A percentile compares a stretch with the other conserved stretches of the same genome.
These are phyloP conservation scores for Colletotrichum acutatum DNA, from an alignment of 2,329 filamentous ascomycete species.

Conservation along the genomic window DNA sequence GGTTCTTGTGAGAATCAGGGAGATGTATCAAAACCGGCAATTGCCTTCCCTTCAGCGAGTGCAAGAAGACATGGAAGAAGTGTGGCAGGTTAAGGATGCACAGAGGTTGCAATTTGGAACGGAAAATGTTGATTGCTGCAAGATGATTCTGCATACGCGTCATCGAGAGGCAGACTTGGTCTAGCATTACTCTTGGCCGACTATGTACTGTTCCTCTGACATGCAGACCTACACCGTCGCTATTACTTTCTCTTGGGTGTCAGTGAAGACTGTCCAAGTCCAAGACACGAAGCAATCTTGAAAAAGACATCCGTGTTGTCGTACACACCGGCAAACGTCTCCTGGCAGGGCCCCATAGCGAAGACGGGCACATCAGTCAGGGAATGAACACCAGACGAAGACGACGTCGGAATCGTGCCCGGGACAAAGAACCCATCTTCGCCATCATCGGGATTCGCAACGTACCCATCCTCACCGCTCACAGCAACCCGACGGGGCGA, in stretches of 20 bases:
- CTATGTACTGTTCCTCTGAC: background rate
- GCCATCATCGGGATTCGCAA: conserved; percentile 75
- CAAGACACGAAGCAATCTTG: conserved; percentile 76
- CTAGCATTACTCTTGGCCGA: background rate
- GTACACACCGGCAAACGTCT: conserved; percentile 77
- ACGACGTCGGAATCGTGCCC: conserved; percentile 74
- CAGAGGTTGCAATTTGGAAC: conserved; percentile 41
- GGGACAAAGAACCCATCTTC: conserved; percentile 77
- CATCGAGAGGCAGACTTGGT: conserved; percentile 27
- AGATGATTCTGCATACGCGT: conserved; percentile 23
- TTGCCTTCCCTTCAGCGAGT: conserved; percentile 43
- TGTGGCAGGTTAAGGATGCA: conserved; percentile 44
- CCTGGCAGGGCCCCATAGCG: conserved; percentile 81
- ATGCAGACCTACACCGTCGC: too few species aligned
- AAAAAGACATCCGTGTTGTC: conserved; percentile 80
- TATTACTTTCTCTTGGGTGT: background rate
- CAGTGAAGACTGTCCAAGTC: conserved; percentile 52
- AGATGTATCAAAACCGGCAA: conserved; percentile 43
- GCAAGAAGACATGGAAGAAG: conserved; percentile 43
- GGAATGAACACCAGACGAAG: conserved; percentile 79
- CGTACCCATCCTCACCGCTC: conserved; percentile 64
- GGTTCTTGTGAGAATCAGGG: conserved; percentile 39
- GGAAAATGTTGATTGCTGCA: conserved; percentile 45
- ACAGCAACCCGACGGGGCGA: conserved; percentile 69
- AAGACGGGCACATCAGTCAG: conserved; percentile 84